Percentiles rank a stretch among this genome's conserved stretches.
phyloP scores from a whole-genome alignment of 2,329 filamentous ascomycete genomes.

The Penicillium corylophilum region DNA sequence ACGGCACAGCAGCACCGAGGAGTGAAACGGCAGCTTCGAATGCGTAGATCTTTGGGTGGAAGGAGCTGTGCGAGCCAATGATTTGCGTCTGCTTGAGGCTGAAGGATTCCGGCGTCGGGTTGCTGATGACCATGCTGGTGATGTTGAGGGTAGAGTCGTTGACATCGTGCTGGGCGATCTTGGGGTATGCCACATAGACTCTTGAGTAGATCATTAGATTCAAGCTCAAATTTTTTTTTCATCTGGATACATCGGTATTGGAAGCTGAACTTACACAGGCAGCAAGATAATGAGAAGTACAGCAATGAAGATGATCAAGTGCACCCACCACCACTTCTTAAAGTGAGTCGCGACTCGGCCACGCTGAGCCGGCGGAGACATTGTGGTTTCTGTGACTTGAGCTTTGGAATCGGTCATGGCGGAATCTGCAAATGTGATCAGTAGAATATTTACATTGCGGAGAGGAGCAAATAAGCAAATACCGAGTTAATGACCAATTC shows the following conservation, averaged over 20 bases:
- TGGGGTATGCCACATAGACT: constrained; percentile 59
- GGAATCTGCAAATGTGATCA: not conserved
- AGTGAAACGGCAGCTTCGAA: constrained; percentile 56
- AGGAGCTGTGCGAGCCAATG: constrained; percentile 50
- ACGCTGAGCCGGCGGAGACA: constrained; percentile 17
- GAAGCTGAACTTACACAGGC: constrained; percentile 51
- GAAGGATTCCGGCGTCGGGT: constrained; percentile 51
- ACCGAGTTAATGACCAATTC: not conserved
- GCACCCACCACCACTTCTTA: constrained; percentile 55
- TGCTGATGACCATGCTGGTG: constrained; percentile 50
- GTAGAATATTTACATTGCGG: not conserved
- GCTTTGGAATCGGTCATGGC: constrained; percentile 25
- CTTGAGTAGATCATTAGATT: constrained; percentile 28
- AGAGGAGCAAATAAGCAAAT: not conserved
- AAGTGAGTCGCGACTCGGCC: constrained; percentile 33
- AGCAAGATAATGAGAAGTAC: constrained; percentile 55
- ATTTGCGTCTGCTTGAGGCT: constrained; percentile 50
- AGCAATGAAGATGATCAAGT: constrained; percentile 52
- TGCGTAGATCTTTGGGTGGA: constrained; percentile 54
- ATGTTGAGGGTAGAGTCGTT: constrained; percentile 53
- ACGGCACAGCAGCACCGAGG: constrained; percentile 39
- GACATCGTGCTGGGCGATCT: constrained; percentile 56
- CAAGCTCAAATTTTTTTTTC: not conserved
- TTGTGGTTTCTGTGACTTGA: constrained; percentile 20
- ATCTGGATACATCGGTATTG: not conserved